Conservation (phyloP, 2,329 filamentous ascomycete species). For the Neonectria sp. region DNA sequence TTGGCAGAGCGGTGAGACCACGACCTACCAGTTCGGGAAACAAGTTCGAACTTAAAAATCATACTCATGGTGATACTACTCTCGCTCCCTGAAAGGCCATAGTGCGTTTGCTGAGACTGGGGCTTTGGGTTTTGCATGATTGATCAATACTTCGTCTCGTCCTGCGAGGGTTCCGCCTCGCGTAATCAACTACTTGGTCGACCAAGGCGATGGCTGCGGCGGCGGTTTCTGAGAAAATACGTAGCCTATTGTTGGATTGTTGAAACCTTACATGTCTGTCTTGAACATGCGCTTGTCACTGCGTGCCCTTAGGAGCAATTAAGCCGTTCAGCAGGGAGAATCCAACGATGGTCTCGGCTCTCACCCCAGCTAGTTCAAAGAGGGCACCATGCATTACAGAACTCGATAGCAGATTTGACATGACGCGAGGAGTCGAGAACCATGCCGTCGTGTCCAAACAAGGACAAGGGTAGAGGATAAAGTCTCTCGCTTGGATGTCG, state of each 20-base stretch:
- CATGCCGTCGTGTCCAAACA: not conserved
- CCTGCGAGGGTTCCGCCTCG: not conserved
- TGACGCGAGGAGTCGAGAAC: not conserved
- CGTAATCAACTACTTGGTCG: not conserved
- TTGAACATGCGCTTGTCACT: too few species aligned
- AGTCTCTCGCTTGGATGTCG: not conserved
- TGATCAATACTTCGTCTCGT: not conserved
- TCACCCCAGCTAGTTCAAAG: not conserved
- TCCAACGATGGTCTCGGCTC: too few species aligned
- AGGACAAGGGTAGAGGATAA: not conserved
- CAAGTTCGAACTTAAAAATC: not conserved
- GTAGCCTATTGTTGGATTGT: not conserved
- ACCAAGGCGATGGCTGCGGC: not conserved
- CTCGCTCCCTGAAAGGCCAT: too few species aligned
- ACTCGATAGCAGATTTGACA: not conserved
- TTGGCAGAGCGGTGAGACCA: conserved; percentile 1
- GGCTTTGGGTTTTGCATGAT: not conserved
- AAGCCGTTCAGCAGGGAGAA: not conserved
- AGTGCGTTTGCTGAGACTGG: too few species aligned
- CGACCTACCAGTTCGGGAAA: not conserved
- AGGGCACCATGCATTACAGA: not conserved
- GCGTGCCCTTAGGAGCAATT: too few species aligned
- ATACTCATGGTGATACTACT: not conserved
- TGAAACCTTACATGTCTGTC: not conserved
- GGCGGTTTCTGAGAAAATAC: too few species aligned